phyloP scores from a whole-genome alignment of 2,329 filamentous ascomycete genomes.

The Penicillium sp. region DNA sequence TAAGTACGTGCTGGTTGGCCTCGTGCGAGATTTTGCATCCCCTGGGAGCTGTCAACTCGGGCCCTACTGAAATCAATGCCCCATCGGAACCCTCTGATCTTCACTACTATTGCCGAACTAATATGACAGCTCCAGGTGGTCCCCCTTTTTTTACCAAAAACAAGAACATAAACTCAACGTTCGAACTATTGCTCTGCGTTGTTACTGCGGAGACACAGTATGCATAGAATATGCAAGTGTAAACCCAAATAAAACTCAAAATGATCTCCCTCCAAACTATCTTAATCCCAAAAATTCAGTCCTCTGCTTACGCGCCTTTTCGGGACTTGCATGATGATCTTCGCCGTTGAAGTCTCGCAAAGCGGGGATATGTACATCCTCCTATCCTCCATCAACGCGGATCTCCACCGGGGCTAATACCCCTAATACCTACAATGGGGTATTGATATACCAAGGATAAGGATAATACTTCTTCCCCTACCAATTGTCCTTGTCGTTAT shows the following conservation, averaged over 20 bases:
- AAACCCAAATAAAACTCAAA: neutral
- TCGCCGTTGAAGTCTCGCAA: neutral
- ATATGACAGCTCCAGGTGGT: neutral
- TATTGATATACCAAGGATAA: neutral
- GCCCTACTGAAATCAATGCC: conserved; percentile 10
- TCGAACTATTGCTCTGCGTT: neutral
- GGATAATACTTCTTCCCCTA: neutral
- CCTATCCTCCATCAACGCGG: neutral
- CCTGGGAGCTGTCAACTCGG: conserved; percentile 9
- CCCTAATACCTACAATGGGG: neutral
- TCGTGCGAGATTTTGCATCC: neutral
- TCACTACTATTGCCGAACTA: conserved; percentile 2
- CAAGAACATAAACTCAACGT: neutral
- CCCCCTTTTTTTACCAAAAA: neutral
- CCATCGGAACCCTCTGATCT: conserved; percentile 1
- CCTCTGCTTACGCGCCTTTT: neutral
- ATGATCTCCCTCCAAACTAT: neutral
- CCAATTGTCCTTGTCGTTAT: neutral
- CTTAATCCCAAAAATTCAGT: neutral
- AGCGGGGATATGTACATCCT: neutral
- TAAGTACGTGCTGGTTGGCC: neutral
- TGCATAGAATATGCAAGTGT: neutral
- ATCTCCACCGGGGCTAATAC: neutral
- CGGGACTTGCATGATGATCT: neutral
- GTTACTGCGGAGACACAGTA: neutral